Conservation (phyloP, 139 green algal species). For the Tetradesmus obliquus region DNA sequence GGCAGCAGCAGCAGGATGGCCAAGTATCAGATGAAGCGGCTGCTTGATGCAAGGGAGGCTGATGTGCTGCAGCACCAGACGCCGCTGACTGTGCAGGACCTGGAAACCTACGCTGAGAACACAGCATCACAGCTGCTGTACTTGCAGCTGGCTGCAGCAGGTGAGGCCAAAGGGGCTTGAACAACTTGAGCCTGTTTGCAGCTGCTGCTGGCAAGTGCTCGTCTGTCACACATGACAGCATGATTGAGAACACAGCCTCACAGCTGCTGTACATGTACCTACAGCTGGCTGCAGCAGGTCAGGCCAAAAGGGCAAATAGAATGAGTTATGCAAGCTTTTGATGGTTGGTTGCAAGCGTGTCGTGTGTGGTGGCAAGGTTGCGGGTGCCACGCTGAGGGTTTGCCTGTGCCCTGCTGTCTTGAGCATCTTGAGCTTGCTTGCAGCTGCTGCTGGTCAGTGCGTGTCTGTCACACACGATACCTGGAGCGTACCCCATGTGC, state of each 20-base stretch:
- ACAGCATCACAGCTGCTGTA: conserved; percentile 80
- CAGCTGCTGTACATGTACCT: conserved; percentile 72
- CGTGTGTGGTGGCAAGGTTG: too few relatives aligned
- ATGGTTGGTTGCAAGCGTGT: too few relatives aligned
- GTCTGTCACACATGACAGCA: too few relatives aligned
- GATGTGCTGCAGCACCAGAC: conserved; percentile 68
- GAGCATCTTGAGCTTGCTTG: background rate
- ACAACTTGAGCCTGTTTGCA: too few relatives aligned
- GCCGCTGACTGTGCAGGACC: conserved; percentile 61
- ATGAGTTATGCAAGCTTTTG: too few relatives aligned
- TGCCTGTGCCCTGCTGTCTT: too few relatives aligned
- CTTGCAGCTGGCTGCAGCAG: conserved; percentile 53
- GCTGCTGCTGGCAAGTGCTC: conserved; percentile 34
- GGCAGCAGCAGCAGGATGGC: conserved; percentile 47
- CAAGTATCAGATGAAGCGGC: conserved; percentile 77
- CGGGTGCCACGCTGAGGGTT: too few relatives aligned
- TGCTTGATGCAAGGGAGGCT: conserved; percentile 73
- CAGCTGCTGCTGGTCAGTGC: too few relatives aligned
- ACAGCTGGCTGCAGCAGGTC: conserved; percentile 50
- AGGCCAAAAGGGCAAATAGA: background rate
- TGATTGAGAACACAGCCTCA: conserved; percentile 61
- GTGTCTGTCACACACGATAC: too few relatives aligned
- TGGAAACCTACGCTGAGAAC: conserved; percentile 83
- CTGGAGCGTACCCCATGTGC: background rate
- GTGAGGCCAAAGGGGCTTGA: background rate